Conservation (phyloP, 2,329 filamentous ascomycete genomes). For the Diaporthe vexans region DNA sequence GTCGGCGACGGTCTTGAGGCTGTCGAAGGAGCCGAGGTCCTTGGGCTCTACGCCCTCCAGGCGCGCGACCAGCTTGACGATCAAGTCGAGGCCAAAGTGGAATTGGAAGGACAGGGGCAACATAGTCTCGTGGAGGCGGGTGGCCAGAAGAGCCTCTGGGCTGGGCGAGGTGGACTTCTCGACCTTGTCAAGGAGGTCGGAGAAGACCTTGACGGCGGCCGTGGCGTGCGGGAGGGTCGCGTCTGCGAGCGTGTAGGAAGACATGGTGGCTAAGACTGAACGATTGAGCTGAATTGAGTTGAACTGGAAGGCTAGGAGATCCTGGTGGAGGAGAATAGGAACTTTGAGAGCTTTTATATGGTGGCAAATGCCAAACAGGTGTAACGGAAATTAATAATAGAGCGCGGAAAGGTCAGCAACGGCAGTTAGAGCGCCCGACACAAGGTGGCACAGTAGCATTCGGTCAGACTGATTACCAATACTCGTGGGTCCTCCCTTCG, state of each 20-base stretch:
- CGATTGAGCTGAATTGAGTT: not conserved
- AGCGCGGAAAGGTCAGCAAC: not conserved
- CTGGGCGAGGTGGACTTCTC: not conserved
- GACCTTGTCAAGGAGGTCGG: constrained; percentile 9
- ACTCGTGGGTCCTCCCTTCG: not conserved
- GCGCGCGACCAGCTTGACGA: constrained; percentile 1
- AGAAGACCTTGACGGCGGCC: constrained; percentile 2
- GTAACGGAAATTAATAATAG: not conserved
- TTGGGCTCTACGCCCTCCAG: not conserved
- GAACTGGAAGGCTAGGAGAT: not conserved
- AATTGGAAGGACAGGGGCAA: constrained; percentile 2
- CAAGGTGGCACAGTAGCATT: not conserved
- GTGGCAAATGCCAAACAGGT: not conserved
- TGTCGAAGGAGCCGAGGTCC: not conserved
- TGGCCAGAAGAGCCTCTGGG: not conserved
- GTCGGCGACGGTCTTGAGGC: constrained; percentile 12
- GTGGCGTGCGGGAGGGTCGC: constrained; percentile 4
- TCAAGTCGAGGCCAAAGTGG: not conserved
- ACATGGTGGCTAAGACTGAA: not conserved
- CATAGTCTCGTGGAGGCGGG: constrained; percentile 1
- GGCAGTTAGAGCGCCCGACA: not conserved
- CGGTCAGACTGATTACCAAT: not conserved
- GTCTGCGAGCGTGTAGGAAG: constrained; percentile 23
- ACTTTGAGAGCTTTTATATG: not conserved
- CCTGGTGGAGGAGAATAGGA: not conserved